These are phyloP conservation scores for Jatropha multifida DNA, from an alignment of 441 rosid genomes.

Conservation along the genomic window DNA sequence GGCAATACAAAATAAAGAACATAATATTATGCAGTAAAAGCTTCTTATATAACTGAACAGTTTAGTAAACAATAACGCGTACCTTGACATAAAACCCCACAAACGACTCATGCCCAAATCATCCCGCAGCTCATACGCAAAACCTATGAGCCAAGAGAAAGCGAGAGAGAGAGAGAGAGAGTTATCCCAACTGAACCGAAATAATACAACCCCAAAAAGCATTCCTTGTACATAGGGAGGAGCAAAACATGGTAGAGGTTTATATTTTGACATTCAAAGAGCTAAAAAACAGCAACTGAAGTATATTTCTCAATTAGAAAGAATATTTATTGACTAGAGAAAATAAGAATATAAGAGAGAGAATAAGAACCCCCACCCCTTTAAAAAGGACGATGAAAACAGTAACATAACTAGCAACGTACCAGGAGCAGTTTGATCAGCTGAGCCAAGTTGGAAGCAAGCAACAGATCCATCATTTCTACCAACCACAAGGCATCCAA, in stretches of 20 bases:
- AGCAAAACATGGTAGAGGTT: not conserved
- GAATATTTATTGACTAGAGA: not conserved
- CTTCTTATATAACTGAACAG: not conserved
- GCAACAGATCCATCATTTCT: conserved; percentile 70
- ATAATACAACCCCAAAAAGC: not conserved
- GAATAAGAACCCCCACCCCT: too few relatives aligned
- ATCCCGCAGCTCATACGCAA: conserved; percentile 69
- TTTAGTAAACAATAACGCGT: conserved; percentile 12
- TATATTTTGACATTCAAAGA: not conserved
- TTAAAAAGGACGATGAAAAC: too few relatives aligned
- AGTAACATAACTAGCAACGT: conserved; percentile 15
- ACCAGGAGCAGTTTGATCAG: conserved; percentile 61
- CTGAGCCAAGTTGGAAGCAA: conserved; percentile 54
- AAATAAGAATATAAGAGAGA: not conserved
- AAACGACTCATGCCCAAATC: conserved; percentile 76
- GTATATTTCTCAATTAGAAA: not conserved
- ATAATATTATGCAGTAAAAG: not conserved
- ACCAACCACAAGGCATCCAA: conserved; percentile 67
- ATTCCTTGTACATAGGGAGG: not conserved
- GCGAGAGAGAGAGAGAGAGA: not conserved
- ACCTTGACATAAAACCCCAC: conserved; percentile 94
- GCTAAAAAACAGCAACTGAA: conserved; percentile 1
- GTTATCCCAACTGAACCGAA: not conserved
- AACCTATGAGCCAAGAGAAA: conserved; percentile 43
- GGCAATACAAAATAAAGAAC: not conserved